phyloP scores from a whole-genome alignment of 805 yeast genomes.

The Kodamaea nitidulidarum region DNA sequence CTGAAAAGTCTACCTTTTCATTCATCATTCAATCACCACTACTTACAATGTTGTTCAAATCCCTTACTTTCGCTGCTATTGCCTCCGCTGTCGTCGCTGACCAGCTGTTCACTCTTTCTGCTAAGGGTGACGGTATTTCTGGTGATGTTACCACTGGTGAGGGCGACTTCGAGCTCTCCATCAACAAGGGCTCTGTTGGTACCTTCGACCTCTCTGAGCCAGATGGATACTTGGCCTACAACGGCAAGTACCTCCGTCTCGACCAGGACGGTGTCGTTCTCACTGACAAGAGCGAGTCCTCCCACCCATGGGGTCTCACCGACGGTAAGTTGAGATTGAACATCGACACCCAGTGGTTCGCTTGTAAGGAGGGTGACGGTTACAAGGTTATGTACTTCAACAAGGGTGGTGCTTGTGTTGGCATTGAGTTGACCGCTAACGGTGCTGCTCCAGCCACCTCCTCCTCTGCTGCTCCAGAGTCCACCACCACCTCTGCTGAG shows the following conservation, averaged over 20 bases:
- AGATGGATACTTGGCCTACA: slow-evolving; percentile 22
- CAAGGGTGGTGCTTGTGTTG: slow-evolving; percentile 14
- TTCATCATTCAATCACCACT: slow-evolving; percentile 5
- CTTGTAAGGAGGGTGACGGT: slow-evolving; percentile 19
- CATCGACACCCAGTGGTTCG: slow-evolving; percentile 17
- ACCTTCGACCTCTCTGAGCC: slow-evolving; percentile 27
- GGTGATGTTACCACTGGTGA: slow-evolving; percentile 15
- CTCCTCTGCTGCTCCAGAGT: slow-evolving; percentile 4
- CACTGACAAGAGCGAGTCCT: slow-evolving; percentile 15
- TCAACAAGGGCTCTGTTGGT: slow-evolving; percentile 15
- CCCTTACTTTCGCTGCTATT: slow-evolving; percentile 19
- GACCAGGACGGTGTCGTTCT: slow-evolving; percentile 16
- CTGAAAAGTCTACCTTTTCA: not conserved
- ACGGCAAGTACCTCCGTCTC: slow-evolving; percentile 17
- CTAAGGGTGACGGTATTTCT: slow-evolving; percentile 22
- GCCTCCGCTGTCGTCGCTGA: slow-evolving; percentile 28
- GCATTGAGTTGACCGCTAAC: slow-evolving; percentile 19
- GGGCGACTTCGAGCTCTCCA: slow-evolving; percentile 7
- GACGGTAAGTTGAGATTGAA: slow-evolving; percentile 25
- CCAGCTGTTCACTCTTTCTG: slow-evolving; percentile 26
- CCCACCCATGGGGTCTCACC: slow-evolving; percentile 25
- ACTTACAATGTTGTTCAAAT: slow-evolving; percentile 13
- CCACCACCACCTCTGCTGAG: slow-evolving; percentile 1
- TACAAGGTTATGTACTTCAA: slow-evolving; percentile 13
- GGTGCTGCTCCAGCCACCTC: slow-evolving; percentile 7